These are phyloP conservation scores for Entrophospora sp. DNA, from an alignment of 192 early-diverging fungal species.

Conservation along the genomic window DNA sequence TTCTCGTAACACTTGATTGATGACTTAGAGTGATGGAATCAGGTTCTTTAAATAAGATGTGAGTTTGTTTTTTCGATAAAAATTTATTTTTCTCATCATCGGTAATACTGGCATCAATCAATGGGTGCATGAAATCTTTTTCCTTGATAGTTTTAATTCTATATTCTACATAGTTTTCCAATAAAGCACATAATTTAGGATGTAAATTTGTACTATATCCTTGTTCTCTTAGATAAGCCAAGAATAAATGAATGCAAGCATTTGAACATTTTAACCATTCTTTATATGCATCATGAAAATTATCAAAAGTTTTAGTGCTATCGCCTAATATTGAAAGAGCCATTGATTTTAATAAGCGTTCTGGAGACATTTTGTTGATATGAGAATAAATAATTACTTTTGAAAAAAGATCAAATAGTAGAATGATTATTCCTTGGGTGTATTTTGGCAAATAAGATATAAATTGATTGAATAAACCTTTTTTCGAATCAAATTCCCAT, in stretches of 20 bases:
- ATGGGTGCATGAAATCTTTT: not conserved
- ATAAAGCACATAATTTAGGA: not conserved
- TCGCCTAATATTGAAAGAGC: not conserved
- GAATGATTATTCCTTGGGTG: not conserved
- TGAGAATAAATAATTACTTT: conserved; percentile 3
- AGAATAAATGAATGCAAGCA: conserved; percentile 15
- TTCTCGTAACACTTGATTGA: not conserved
- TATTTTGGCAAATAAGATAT: not conserved
- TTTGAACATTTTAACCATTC: conserved; percentile 15
- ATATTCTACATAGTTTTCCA: conserved; percentile 9
- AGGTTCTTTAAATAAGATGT: too few species aligned
- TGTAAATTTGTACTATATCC: not conserved
- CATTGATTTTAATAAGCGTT: conserved; percentile 14
- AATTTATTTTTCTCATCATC: too few species aligned
- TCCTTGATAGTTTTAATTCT: not conserved
- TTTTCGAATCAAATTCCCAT: conserved; percentile 14
- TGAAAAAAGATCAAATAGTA: conserved; percentile 8
- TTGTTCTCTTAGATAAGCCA: conserved; percentile 13
- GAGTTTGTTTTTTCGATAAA: too few species aligned
- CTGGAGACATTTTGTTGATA: conserved; percentile 13
- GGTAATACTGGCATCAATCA: not conserved
- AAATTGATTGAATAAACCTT: conserved; percentile 16
- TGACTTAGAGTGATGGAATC: not conserved
- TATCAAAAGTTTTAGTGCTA: not conserved
- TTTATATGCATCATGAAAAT: conserved; percentile 11